A percentile compares a stretch with the other conserved stretches of the same genome.
Evolutionary conservation across 345 rosid species (phyloP).

Genomic region (Camelina neglecta): DNA sequence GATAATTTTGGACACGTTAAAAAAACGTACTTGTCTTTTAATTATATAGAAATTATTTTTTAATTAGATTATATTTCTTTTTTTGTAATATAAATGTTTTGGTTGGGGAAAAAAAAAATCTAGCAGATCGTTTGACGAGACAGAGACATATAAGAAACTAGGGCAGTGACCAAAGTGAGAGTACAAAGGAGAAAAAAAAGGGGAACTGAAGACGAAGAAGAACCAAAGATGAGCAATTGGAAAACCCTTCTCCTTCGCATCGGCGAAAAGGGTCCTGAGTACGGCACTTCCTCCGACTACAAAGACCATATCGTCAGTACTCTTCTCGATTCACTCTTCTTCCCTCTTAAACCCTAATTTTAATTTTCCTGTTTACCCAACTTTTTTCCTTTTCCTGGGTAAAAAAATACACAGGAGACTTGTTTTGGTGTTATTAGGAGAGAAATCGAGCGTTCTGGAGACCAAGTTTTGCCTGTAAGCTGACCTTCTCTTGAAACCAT

Average conservation of each 20-base stretch:
- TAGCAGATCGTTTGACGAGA: not conserved
- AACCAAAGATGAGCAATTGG: constrained; percentile 70
- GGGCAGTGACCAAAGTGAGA: constrained; percentile 5
- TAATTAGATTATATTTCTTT: too few relatives aligned
- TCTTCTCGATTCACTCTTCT: not conserved
- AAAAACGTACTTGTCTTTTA: too few relatives aligned
- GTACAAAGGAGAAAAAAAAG: not conserved
- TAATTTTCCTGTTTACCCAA: not conserved
- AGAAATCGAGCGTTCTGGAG: constrained; percentile 77
- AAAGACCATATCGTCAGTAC: constrained; percentile 81
- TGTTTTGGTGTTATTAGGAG: constrained; percentile 79
- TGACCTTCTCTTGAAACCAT: not conserved
- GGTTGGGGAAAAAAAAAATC: not conserved
- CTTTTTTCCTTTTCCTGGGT: not conserved
- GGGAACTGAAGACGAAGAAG: not conserved
- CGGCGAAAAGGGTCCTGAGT: constrained; percentile 88
- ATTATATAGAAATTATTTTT: too few relatives aligned
- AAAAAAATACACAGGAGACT: constrained; percentile 59
- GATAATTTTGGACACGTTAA: too few relatives aligned
- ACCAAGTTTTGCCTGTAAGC: constrained; percentile 64
- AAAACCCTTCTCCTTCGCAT: constrained; percentile 82
- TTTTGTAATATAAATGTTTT: too few relatives aligned
- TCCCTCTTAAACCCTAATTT: constrained; percentile 45
- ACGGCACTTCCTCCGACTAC: constrained; percentile 68
- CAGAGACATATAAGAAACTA: not conserved